Percentiles rank a stretch among this genome's conserved stretches.
Conservation (phyloP, 306 rosid genomes). For the Dalbergia cochinchinensis region DNA sequence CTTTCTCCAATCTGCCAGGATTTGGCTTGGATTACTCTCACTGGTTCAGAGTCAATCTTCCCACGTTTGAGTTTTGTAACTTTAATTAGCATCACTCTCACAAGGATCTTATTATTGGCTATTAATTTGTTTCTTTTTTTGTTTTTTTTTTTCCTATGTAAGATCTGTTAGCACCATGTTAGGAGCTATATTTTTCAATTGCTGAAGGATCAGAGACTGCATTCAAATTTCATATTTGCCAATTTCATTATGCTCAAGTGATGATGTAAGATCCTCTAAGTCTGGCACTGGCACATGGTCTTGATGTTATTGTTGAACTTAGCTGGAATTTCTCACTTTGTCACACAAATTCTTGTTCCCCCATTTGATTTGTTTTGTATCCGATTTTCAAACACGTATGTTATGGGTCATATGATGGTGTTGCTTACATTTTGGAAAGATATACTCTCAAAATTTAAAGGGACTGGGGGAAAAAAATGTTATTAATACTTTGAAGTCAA, state of each 20-base stretch:
- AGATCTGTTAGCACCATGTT: conserved; percentile 33
- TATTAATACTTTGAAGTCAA: too few species aligned
- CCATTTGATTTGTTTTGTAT: too few species aligned
- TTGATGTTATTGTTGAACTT: conserved; percentile 11
- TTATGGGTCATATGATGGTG: too few species aligned
- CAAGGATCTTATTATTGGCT: conserved; percentile 38
- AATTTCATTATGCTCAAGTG: conserved; percentile 36
- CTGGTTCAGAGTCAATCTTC: conserved; percentile 38
- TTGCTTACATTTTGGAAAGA: too few species aligned
- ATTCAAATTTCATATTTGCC: conserved; percentile 23
- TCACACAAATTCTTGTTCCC: neutral
- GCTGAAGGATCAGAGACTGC: conserved; percentile 14
- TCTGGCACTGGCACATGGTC: neutral
- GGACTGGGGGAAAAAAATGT: too few species aligned
- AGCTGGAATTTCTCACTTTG: conserved; percentile 2
- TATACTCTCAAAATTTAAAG: too few species aligned
- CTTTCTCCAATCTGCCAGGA: conserved; percentile 18
- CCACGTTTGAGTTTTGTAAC: conserved; percentile 41
- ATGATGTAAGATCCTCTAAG: conserved; percentile 29
- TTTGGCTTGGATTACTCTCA: neutral
- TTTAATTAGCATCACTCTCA: conserved; percentile 24
- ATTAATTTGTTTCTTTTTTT: neutral
- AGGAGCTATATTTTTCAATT: conserved; percentile 45
- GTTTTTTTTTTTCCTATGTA: neutral
- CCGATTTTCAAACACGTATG: too few species aligned